A percentile compares a stretch with the other conserved stretches of the same genome.
These are phyloP conservation scores for Eremomyces bilateralis DNA, from an alignment of 495 filamentous ascomycete species.

Conservation along the genomic window DNA sequence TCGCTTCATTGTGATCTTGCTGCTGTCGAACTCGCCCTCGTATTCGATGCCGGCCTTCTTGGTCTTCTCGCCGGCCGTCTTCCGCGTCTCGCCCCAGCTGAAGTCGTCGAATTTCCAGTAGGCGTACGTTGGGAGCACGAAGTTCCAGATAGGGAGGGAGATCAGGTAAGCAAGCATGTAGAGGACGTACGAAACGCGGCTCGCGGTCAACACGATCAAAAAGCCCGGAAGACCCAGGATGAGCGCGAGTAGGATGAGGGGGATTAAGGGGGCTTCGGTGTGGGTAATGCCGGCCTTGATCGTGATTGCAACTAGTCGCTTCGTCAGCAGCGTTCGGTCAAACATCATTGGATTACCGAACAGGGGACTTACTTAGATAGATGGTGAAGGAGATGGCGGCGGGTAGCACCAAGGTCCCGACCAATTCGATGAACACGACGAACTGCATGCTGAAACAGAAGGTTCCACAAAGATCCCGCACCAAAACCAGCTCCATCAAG, in stretches of 20 bases:
- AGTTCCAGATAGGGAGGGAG: slow-evolving; percentile 95
- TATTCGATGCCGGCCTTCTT: slow-evolving; percentile 64
- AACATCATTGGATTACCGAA: too few relatives aligned
- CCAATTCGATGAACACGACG: slow-evolving; percentile 84
- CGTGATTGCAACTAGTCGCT: slow-evolving; percentile 51
- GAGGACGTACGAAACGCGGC: slow-evolving; percentile 73
- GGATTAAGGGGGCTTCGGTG: slow-evolving; percentile 51
- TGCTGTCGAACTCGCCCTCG: slow-evolving; percentile 93
- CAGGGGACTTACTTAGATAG: slow-evolving; percentile 57
- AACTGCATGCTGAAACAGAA: slow-evolving; percentile 99
- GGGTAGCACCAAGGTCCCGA: slow-evolving; percentile 84
- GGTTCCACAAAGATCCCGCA: slow-evolving; percentile 89
- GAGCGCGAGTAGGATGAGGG: slow-evolving; percentile 69
- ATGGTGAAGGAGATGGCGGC: slow-evolving; percentile 94
- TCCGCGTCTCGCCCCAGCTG: slow-evolving; percentile 95
- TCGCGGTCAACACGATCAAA: slow-evolving; percentile 88
- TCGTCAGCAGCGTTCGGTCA: too few relatives aligned
- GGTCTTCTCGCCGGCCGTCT: slow-evolving; percentile 77
- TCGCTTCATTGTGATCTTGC: slow-evolving; percentile 94
- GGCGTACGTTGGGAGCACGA: slow-evolving; percentile 79
- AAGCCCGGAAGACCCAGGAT: slow-evolving; percentile 88
- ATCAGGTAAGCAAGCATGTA: slow-evolving; percentile 96
- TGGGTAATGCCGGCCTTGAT: slow-evolving; percentile 46
- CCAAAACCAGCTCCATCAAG: slow-evolving; percentile 87
- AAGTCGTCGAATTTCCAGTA: slow-evolving; percentile 99